A percentile compares a stretch with the other conserved stretches of the same genome.
phyloP scores from a whole-genome alignment of 331 rosid species.

The Quercus lobata region DNA sequence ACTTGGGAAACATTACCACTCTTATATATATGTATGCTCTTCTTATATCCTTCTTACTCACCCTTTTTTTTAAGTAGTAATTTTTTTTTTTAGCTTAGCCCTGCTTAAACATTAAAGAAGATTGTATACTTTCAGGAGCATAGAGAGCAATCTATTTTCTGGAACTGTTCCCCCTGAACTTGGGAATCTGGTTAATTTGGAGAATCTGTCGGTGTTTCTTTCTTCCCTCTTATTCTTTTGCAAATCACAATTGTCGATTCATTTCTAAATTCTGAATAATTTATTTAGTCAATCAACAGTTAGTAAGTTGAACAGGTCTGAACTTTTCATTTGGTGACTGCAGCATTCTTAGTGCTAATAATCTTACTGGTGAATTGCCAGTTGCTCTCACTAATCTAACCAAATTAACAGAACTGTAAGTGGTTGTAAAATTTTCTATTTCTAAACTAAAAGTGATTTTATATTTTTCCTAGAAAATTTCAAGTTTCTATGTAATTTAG shows the following conservation, averaged over 20 bases:
- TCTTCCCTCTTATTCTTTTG: neutral
- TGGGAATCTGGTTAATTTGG: neutral
- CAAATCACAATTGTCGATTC: neutral
- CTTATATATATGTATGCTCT: conserved; percentile 6
- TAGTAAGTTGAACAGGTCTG: neutral
- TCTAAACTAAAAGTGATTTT: neutral
- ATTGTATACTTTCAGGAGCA: conserved; percentile 6
- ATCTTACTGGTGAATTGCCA: conserved; percentile 30
- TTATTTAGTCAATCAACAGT: neutral
- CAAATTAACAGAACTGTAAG: conserved; percentile 23
- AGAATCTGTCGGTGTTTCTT: neutral
- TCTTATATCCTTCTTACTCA: no score
- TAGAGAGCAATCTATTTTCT: conserved; percentile 18
- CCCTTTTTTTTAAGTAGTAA: neutral
- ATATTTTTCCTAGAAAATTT: neutral
- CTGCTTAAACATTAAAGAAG: neutral
- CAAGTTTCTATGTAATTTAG: neutral
- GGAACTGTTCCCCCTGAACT: conserved; percentile 8
- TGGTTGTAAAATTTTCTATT: neutral
- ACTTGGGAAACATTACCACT: conserved; percentile 28
- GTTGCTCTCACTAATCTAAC: conserved; percentile 13
- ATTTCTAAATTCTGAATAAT: neutral
- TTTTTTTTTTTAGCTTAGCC: neutral
- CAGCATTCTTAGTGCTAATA: conserved; percentile 28
- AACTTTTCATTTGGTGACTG: conserved; percentile 3